phyloP scores from a whole-genome alignment of 306 rosid species.

The Abrus precatorius region DNA sequence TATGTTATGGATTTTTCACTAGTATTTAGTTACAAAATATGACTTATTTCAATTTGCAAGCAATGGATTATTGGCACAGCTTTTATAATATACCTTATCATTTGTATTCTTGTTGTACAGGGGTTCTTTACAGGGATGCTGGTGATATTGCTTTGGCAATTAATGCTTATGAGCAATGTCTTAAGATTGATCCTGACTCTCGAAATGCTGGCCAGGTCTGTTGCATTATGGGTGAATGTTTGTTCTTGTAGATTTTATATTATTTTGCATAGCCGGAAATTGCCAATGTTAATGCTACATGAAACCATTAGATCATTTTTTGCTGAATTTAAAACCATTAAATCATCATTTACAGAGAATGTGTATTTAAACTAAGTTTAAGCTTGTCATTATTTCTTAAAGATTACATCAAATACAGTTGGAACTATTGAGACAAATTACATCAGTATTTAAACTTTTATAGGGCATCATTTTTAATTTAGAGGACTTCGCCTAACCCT shows the following conservation, averaged over 20 bases:
- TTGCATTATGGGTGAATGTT: constrained; percentile 32
- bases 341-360: constrained; percentile 5
- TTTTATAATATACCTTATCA: constrained; percentile 25
- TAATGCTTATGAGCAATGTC: constrained; percentile 95
- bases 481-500: neutral
- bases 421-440: constrained; percentile 3
- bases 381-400: constrained; percentile 12
- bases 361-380: constrained; percentile 5
- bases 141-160: constrained; percentile 86
- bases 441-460: constrained; percentile 7
- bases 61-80: neutral
- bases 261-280: constrained; percentile 36
- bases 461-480: neutral
- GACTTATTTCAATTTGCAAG: constrained; percentile 7
- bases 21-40: constrained; percentile 10
- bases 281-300: neutral
- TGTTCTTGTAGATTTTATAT: constrained; percentile 11
- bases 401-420: neutral
- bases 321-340: constrained; percentile 13
- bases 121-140: constrained; percentile 96
- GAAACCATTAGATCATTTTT: constrained; percentile 13
- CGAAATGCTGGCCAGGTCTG: constrained; percentile 99
- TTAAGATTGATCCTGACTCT: constrained; percentile 96
- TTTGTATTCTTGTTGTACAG: constrained; percentile 59
- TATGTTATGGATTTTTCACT: neutral